These are phyloP conservation scores for Gymnopilus junonius DNA, from an alignment of 768 basidiomycete genomes.

Conservation along the genomic window DNA sequence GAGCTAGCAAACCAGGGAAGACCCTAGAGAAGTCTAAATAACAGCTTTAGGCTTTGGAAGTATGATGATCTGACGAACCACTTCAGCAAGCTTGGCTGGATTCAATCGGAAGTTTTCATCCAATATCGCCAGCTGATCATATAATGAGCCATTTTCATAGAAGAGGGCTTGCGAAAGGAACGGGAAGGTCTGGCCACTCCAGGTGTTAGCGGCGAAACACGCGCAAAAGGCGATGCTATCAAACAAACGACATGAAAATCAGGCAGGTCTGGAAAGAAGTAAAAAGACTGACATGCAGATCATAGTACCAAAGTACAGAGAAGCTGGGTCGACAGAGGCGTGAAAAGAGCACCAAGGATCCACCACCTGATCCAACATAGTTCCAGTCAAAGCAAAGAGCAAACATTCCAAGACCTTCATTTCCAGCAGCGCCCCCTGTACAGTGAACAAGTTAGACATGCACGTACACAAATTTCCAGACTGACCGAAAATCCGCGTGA, in stretches of 20 bases:
- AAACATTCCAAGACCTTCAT: conserved; percentile 66
- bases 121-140: conserved; percentile 57
- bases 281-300: conserved; percentile 50
- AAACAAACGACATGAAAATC: background rate
- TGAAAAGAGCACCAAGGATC: conserved; percentile 51
- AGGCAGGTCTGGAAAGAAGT: conserved; percentile 5
- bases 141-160: conserved; percentile 54
- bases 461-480: conserved; percentile 1
- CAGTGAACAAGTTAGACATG: background rate
- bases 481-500: conserved; percentile 59
- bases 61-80: conserved; percentile 31
- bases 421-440: conserved; percentile 56
- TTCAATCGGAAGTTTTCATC: conserved; percentile 55
- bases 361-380: conserved; percentile 51
- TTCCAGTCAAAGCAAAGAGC: conserved; percentile 69
- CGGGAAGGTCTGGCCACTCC: conserved; percentile 64
- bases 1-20: conserved; percentile 52
- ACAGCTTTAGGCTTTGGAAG: background rate
- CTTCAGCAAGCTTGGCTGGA: conserved; percentile 46
- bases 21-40: conserved; percentile 25
- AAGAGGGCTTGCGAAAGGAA: conserved; percentile 58
- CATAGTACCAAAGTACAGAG: conserved; percentile 50
- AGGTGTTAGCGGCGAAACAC: conserved; percentile 51
- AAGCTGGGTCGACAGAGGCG: conserved; percentile 61
- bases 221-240: conserved; percentile 48